Evolutionary conservation across 176 grass and related monocot genomes (phyloP), one percentile per base, ranked within the genome.

Genomic region (Juncus effusus): DNA sequence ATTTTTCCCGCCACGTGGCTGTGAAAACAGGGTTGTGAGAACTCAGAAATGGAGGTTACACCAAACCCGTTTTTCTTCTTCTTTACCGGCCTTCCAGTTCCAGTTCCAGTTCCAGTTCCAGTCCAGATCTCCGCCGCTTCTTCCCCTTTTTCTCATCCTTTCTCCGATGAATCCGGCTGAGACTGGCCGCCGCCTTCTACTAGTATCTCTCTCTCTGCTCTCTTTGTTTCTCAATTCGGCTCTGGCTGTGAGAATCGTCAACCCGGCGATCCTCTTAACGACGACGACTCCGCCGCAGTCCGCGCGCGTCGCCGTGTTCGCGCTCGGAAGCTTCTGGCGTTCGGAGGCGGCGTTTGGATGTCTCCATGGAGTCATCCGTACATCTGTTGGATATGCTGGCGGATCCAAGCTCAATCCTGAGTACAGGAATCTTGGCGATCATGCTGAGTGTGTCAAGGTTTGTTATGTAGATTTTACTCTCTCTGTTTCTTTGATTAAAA

Each of bases 371-470:
- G 88, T 99, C 51, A 55, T 84, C 57, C 85, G 83, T 44, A 90
- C 94, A 52, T 93, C 85, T 3, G 88, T 99, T n/a, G 94, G 94
- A 47, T 99, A 99, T 54, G 68, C 94, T 52, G 80, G 85, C 2
- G 88, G 88, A 44, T 90, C 85, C 38, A 93, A 93, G 80, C 10
- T 63, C 49, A 86, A 78, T 49, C 88, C 83, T 2, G 80, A 87
- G 64, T 99, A 93, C 68, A 81, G 85, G 42, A 90, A 99, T 82
- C 78, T 93, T 16, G 85, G 61, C 9, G 94, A 99, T 61, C 88
- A 93, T 40, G 94, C 94, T 15, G 94, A 99, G 72, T 99, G 94
- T 79, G 83, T 99, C 52, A 86, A 92, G 82, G 94, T 70, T 16
- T 54, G 13, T 51, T 28, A 47, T 6, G 0, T 65, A 47, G 5